phyloP scores from a whole-genome alignment of 306 rosid genomes.

The Vicia villosa region DNA sequence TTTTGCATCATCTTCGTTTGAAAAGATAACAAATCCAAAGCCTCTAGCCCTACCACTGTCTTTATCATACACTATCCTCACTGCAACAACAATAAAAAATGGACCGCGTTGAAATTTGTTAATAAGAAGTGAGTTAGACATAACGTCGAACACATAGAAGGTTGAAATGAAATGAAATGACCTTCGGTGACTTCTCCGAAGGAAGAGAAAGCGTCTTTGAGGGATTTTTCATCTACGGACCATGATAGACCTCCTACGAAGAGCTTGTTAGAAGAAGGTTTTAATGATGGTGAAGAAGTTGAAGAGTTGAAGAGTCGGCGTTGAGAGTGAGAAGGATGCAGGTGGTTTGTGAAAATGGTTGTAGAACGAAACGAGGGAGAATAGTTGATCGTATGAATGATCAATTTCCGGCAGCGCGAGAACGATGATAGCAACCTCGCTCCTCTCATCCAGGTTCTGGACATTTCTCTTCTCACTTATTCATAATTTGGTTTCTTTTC shows the following conservation, averaged over 20 bases:
- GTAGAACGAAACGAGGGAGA: conserved; percentile 17
- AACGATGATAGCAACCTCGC: neutral
- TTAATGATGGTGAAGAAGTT: conserved; percentile 27
- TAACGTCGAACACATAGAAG: conserved; percentile 48
- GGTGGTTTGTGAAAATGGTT: conserved; percentile 25
- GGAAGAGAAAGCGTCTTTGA: conserved; percentile 80
- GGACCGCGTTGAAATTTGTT: neutral
- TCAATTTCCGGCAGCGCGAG: neutral
- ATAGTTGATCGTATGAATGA: neutral
- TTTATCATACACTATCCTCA: conserved; percentile 74
- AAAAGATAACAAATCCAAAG: conserved; percentile 79
- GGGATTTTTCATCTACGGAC: conserved; percentile 81
- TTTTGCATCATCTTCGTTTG: conserved; percentile 63
- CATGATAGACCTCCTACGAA: conserved; percentile 89
- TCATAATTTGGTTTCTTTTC: too few relatives aligned
- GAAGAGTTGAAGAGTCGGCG: conserved; percentile 39
- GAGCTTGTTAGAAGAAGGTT: conserved; percentile 60
- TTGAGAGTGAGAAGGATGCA: conserved; percentile 23
- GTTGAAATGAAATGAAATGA: conserved; percentile 21
- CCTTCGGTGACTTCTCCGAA: conserved; percentile 85
- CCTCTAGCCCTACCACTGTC: conserved; percentile 92
- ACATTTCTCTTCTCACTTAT: too few relatives aligned
- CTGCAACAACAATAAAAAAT: conserved; percentile 37
- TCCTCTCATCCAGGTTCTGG: neutral
- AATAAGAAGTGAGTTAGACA: conserved; percentile 35